Evolutionary conservation across 2,329 filamentous ascomycete species (phyloP).

Genomic region (Annulohypoxylon truncatum): DNA sequence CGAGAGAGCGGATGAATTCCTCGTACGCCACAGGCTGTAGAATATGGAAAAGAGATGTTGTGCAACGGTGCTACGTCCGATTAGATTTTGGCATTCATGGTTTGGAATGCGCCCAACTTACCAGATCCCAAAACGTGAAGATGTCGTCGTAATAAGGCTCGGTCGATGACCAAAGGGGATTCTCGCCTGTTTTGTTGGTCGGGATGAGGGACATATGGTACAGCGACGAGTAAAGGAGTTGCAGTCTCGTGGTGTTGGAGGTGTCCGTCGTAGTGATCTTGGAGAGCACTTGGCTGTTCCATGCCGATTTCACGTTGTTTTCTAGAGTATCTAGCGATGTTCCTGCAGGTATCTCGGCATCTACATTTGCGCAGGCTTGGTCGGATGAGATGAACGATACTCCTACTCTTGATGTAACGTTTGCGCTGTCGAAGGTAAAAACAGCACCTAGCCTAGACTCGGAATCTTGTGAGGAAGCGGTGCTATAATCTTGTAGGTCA

Average conservation of each 20-base stretch:
- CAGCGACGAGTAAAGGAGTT: slow-evolving; percentile 73
- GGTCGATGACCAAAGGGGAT: slow-evolving; percentile 70
- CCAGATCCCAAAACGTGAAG: slow-evolving; percentile 74
- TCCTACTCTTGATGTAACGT: slow-evolving; percentile 69
- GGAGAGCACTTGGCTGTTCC: slow-evolving; percentile 71
- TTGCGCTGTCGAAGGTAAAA: slow-evolving; percentile 63
- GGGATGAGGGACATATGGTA: slow-evolving; percentile 78
- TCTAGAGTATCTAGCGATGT: slow-evolving; percentile 59
- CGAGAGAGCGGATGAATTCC: slow-evolving; percentile 73
- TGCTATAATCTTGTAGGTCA: slow-evolving; percentile 50
- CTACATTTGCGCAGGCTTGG: slow-evolving; percentile 69
- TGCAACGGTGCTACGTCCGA: slow-evolving; percentile 68
- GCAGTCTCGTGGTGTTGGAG: slow-evolving; percentile 63
- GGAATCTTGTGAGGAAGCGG: slow-evolving; percentile 50
- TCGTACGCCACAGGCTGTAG: slow-evolving; percentile 72
- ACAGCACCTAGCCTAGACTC: slow-evolving; percentile 60
- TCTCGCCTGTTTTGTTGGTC: slow-evolving; percentile 77
- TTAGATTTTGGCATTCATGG: slow-evolving; percentile 13
- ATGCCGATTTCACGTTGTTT: slow-evolving; percentile 61
- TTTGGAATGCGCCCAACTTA: slow-evolving; percentile 43
- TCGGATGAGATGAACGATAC: slow-evolving; percentile 74
- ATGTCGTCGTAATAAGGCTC: slow-evolving; percentile 80
- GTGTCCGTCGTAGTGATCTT: slow-evolving; percentile 71
- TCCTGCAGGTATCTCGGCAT: slow-evolving; percentile 64
- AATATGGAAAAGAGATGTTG: slow-evolving; percentile 73